These are phyloP conservation scores for Cladosporium sp. DNA, from an alignment of 2,329 filamentous ascomycete species.

Conservation along the genomic window DNA sequence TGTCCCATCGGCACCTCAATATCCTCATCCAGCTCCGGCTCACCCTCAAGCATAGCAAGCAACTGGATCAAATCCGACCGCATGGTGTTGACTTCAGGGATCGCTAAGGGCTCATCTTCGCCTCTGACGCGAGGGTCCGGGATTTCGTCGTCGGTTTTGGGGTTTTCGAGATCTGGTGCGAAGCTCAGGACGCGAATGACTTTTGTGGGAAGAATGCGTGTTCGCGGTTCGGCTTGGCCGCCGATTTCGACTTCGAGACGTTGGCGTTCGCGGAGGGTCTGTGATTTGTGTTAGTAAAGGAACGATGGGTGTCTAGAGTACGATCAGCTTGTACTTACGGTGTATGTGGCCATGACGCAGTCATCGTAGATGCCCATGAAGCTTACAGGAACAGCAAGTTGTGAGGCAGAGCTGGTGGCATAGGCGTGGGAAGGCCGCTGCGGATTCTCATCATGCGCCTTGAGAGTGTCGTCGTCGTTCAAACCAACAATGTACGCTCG, in stretches of 20 bases:
- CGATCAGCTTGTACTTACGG: conserved; percentile 20
- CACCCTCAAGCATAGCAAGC: conserved; percentile 13
- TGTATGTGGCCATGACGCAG: conserved; percentile 44
- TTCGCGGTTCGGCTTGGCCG: conserved; percentile 13
- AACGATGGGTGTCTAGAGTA: background rate
- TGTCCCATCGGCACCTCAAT: background rate
- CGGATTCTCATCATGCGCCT: conserved; percentile 16
- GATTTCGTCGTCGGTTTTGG: conserved; percentile 4
- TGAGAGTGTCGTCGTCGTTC: conserved; percentile 26
- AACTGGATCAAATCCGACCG: conserved; percentile 13
- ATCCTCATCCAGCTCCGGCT: conserved; percentile 5
- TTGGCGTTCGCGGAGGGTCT: conserved; percentile 17
- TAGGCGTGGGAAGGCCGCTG: conserved; percentile 24
- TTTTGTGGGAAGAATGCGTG: conserved; percentile 37
- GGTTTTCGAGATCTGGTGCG: conserved; percentile 24
- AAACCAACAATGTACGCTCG: conserved; percentile 40
- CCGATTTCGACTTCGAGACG: conserved; percentile 19
- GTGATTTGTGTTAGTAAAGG: too few species aligned
- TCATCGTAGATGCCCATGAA: conserved; percentile 47
- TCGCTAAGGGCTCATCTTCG: background rate
- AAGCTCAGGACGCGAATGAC: conserved; percentile 37
- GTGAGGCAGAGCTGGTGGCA: conserved; percentile 33
- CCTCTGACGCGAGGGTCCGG: background rate
- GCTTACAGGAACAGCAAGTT: conserved; percentile 40
- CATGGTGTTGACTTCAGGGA: conserved; percentile 2